A percentile compares a stretch with the other conserved stretches of the same genome.
phyloP scores from a whole-genome alignment of 208 protist species.

The Trypanosoma platydactyli region DNA sequence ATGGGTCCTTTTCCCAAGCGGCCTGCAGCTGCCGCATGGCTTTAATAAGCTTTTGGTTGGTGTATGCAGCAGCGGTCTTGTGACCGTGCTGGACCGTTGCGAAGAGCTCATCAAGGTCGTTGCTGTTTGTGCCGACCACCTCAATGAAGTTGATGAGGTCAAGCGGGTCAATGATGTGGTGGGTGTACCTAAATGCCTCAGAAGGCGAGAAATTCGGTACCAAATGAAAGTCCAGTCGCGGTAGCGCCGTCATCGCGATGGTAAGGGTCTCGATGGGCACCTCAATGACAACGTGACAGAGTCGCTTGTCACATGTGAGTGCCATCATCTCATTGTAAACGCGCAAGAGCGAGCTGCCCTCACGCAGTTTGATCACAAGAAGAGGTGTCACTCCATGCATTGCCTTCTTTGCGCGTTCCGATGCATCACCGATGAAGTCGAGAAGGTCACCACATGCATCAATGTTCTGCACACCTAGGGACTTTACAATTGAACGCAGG shows the following conservation, averaged over 20 bases:
- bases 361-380: conserved; percentile 75
- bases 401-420: conserved; percentile 43
- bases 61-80: conserved; percentile 63
- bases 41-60: conserved; percentile 75
- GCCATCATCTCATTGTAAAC: conserved; percentile 80
- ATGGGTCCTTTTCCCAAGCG: conserved; percentile 45
- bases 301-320: conserved; percentile 66
- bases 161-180: conserved; percentile 74
- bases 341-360: conserved; percentile 59
- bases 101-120: conserved; percentile 78
- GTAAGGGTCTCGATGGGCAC: conserved; percentile 70
- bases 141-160: conserved; percentile 67
- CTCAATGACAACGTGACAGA: conserved; percentile 82
- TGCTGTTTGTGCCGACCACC: conserved; percentile 79
- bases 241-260: conserved; percentile 54
- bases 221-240: conserved; percentile 71
- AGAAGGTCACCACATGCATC: conserved; percentile 85
- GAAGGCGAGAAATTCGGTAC: conserved; percentile 68
- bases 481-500: conserved; percentile 63
- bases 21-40: conserved; percentile 75
- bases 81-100: conserved; percentile 61
- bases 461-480: conserved; percentile 74
- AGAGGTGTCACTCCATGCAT: conserved; percentile 65
- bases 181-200: conserved; percentile 74
- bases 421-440: conserved; percentile 81